A percentile compares a stretch with the other conserved stretches of the same genome.
phyloP scores from a whole-genome alignment of 176 grass and related monocot species.

The Cocos nucifera region DNA sequence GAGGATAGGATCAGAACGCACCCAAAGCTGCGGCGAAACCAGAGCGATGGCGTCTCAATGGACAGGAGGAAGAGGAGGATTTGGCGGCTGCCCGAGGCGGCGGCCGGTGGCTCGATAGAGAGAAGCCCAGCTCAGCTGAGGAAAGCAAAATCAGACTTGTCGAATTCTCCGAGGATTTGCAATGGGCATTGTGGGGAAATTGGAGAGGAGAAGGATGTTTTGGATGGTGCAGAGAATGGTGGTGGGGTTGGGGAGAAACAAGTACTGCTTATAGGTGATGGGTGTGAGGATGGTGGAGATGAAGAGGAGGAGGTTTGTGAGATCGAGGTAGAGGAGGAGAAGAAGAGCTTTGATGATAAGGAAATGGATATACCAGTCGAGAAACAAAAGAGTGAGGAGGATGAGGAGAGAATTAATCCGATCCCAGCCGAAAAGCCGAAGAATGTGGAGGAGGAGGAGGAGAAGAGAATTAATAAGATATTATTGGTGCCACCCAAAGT shows the following conservation, averaged over 20 bases:
- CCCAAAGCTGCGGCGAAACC: slow-evolving; percentile 58
- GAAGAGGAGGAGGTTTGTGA: slow-evolving; percentile 23
- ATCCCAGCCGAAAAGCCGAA: neutral
- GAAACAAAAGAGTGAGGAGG: slow-evolving; percentile 22
- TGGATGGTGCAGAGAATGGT: too few relatives aligned
- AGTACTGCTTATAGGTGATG: neutral
- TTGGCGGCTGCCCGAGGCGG: slow-evolving; percentile 41
- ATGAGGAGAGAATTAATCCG: slow-evolving; percentile 20
- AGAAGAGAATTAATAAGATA: slow-evolving; percentile 17
- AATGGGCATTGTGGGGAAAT: too few relatives aligned
- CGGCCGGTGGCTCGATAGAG: slow-evolving; percentile 29
- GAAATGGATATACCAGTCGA: slow-evolving; percentile 23
- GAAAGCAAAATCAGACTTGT: slow-evolving; percentile 46
- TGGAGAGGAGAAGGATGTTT: too few relatives aligned
- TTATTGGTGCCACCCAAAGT: slow-evolving; percentile 3
- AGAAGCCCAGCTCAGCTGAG: slow-evolving; percentile 30
- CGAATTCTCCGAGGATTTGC: slow-evolving; percentile 6
- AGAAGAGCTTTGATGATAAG: slow-evolving; percentile 33
- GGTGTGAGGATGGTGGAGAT: neutral
- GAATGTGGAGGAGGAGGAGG: too few relatives aligned
- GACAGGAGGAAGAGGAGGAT: slow-evolving; percentile 61
- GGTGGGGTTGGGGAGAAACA: slow-evolving; percentile 10
- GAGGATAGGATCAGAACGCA: slow-evolving; percentile 56
- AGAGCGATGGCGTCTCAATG: slow-evolving; percentile 31
- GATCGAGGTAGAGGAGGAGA: slow-evolving; percentile 27